Evolutionary conservation across 495 filamentous ascomycete genomes (phyloP), one percentile per base, ranked within the genome.

Genomic region (Xylaria scruposa): DNA sequence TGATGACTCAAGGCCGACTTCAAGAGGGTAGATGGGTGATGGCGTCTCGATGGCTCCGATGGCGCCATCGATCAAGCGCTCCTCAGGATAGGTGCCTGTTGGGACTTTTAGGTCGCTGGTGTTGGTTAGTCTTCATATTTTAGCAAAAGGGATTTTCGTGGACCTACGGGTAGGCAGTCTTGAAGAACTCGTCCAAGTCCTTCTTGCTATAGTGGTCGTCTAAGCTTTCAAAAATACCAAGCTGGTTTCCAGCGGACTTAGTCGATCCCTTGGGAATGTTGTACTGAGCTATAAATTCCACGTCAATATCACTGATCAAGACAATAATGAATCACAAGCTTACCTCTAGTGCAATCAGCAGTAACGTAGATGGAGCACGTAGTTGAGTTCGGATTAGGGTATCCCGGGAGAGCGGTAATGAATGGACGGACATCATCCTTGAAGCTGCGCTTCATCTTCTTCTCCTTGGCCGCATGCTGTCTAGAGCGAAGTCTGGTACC

Each of bases 141-240:
- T 38, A 38, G 36, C 15, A 33, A 26, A 61, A 36, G 68, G 46
- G 1, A 0, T 3, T 31, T 36, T 62, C 17, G 4, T 6, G 4
- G 10, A 62, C 68, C 19, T 71, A 78, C 71, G 76, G 76, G 29
- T 82, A 72, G 56, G 86, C 86, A 67, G 83, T 83, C 31, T 77
- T 76, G 79, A 90, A 92, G 81, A 89, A 93, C 5, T 84, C 74
- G 72, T 91, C 79, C 19, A 93, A 81, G 72, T 92, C 90, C 2
- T 81, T 78, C 68, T 90, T 87, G 71, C 78, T 76, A 62, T 81
- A 85, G 70, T 81, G 81, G 56, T 80, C 75, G 49, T 73, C 74
- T 13, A 82, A 66, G 19, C 74, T 70, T 66, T 79, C 76, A 44
- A 80, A 83, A 46, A 81, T 77, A 40, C 78, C 79, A 3, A 81